Percentiles rank a stretch among this genome's conserved stretches.
Evolutionary conservation across 495 filamentous ascomycete species (phyloP).

Genomic region (Clohesyomyces aquaticus): DNA sequence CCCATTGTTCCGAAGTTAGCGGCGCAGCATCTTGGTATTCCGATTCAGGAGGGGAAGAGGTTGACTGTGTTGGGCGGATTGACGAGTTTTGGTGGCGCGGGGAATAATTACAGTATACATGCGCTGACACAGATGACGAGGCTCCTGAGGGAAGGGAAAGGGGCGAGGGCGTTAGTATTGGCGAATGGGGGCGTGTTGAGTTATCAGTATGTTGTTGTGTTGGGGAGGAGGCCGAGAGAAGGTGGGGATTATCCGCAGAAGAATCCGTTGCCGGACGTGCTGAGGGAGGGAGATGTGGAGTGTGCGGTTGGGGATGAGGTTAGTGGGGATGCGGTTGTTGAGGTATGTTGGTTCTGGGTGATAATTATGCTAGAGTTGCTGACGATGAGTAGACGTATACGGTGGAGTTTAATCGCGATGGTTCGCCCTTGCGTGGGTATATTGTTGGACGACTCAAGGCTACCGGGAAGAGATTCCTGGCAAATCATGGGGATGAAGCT

Average conservation of each 20-base stretch:
- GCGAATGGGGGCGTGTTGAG: constrained; percentile 60
- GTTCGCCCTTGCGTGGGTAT: constrained; percentile 49
- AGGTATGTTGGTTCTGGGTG: constrained; percentile 54
- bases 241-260: constrained; percentile 50
- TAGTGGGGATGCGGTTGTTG: constrained; percentile 54
- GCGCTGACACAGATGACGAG: constrained; percentile 57
- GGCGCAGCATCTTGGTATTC: constrained; percentile 55
- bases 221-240: constrained; percentile 50
- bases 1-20: constrained; percentile 64
- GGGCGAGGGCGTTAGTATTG: constrained; percentile 54
- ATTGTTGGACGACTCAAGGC: constrained; percentile 54
- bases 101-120: constrained; percentile 66
- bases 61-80: constrained; percentile 60
- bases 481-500: constrained; percentile 52
- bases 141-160: constrained; percentile 50
- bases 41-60: constrained; percentile 45
- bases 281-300: constrained; percentile 43
- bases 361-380: no score
- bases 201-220: constrained; percentile 58
- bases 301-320: constrained; percentile 44
- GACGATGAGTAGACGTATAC: constrained; percentile 56
- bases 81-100: constrained; percentile 63
- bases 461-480: constrained; percentile 55
- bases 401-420: constrained; percentile 55
- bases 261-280: constrained; percentile 45